A percentile compares a stretch with the other conserved stretches of the same genome.
phyloP scores from a whole-genome alignment of 208 protist species.

The Trichomonas gallinae region DNA sequence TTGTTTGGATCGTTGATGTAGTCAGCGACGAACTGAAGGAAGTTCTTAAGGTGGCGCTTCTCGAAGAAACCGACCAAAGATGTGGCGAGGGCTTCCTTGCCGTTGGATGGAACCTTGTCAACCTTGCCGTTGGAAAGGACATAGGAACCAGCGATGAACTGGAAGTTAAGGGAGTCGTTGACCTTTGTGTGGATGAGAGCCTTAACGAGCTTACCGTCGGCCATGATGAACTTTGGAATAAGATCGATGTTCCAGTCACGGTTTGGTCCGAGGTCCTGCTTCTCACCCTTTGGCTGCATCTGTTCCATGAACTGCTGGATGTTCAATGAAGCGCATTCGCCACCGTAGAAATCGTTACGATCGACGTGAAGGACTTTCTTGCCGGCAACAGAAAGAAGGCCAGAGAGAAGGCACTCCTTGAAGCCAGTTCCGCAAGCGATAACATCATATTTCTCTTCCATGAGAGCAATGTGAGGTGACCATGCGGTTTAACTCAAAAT shows the following conservation, averaged over 20 bases:
- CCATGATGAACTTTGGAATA: conserved; percentile 97
- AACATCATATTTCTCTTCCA: conserved; percentile 66
- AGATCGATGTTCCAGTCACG: conserved; percentile 97
- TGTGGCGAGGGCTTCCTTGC: conserved; percentile 77
- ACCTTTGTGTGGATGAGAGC: conserved; percentile 81
- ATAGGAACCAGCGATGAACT: conserved; percentile 83
- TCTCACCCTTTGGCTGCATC: conserved; percentile 46
- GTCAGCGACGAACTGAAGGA: conserved; percentile 25
- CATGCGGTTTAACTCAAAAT: background rate
- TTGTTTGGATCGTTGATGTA: background rate
- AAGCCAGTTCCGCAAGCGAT: conserved; percentile 97
- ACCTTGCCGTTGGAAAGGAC: conserved; percentile 76
- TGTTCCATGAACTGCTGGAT: conserved; percentile 83
- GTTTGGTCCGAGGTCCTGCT: conserved; percentile 37
- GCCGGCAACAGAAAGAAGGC: conserved; percentile 71
- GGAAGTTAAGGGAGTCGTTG: conserved; percentile 96
- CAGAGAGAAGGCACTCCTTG: conserved; percentile 90
- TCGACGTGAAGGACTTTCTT: conserved; percentile 98
- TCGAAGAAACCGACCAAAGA: conserved; percentile 91
- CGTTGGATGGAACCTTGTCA: conserved; percentile 87
- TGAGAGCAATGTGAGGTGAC: background rate
- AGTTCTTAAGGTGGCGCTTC: conserved; percentile 55
- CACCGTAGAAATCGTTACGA: conserved; percentile 98
- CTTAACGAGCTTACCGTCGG: conserved; percentile 33
- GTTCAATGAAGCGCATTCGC: conserved; percentile 91